These are phyloP conservation scores for Nemania sp. DNA, from an alignment of 2,329 filamentous ascomycete genomes.

Conservation along the genomic window DNA sequence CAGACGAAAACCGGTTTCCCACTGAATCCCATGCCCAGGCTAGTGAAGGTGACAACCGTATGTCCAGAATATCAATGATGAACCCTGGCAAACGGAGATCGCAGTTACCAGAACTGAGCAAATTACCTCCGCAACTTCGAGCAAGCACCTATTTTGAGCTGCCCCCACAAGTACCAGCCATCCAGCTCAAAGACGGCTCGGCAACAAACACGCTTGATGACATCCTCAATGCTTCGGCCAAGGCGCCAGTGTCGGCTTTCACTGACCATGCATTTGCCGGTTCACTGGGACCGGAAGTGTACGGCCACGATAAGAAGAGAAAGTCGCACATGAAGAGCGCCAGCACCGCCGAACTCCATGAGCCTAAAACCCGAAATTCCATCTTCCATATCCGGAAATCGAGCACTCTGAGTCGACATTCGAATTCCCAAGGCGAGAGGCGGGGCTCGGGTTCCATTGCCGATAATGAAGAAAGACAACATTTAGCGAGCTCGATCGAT, in stretches of 20 bases:
- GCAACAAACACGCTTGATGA: slow-evolving; percentile 87
- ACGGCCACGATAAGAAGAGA: slow-evolving; percentile 64
- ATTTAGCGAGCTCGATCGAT: slow-evolving; percentile 35
- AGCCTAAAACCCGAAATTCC: slow-evolving; percentile 53
- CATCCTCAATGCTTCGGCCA: slow-evolving; percentile 87
- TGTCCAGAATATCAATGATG: slow-evolving; percentile 38
- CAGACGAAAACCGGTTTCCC: slow-evolving; percentile 16
- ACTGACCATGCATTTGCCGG: slow-evolving; percentile 87
- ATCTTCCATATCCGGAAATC: slow-evolving; percentile 54
- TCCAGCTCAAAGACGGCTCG: slow-evolving; percentile 74
- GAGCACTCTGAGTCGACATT: slow-evolving; percentile 40
- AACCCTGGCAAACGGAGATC: slow-evolving; percentile 47
- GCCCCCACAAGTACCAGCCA: slow-evolving; percentile 55
- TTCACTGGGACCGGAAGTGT: slow-evolving; percentile 74
- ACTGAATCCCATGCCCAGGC: slow-evolving; percentile 19
- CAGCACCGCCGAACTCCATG: slow-evolving; percentile 33
- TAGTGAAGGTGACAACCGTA: slow-evolving; percentile 17
- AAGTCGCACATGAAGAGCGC: slow-evolving; percentile 43
- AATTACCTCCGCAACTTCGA: slow-evolving; percentile 79
- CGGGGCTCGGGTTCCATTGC: slow-evolving; percentile 26
- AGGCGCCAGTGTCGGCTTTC: slow-evolving; percentile 87
- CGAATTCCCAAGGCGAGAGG: slow-evolving; percentile 32
- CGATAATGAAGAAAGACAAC: slow-evolving; percentile 37
- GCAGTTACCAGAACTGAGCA: slow-evolving; percentile 49
- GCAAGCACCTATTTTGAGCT: slow-evolving; percentile 91